Evolutionary conservation across 805 yeast species (phyloP).

Genomic region (Myxozyma vanderwaltii): DNA sequence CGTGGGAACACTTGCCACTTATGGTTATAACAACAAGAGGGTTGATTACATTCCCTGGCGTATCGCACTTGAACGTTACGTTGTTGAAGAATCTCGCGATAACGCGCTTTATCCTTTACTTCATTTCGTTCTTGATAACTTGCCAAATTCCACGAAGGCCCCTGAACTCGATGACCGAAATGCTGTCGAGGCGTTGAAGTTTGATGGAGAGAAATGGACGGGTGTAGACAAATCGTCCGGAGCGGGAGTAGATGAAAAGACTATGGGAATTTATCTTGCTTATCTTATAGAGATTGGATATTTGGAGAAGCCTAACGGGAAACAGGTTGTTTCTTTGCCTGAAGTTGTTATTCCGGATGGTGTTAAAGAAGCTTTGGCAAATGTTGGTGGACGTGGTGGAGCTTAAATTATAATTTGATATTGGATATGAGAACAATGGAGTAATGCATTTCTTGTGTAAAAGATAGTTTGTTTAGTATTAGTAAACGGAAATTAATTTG

Average conservation of each 20-base stretch:
- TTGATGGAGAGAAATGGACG: slow-evolving; percentile 58
- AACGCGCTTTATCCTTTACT: slow-evolving; percentile 89
- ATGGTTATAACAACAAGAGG: slow-evolving; percentile 69
- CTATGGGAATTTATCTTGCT: slow-evolving; percentile 74
- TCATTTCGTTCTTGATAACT: slow-evolving; percentile 90
- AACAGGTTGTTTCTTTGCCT: slow-evolving; percentile 54
- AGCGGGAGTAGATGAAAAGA: slow-evolving; percentile 67
- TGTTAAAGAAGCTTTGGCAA: slow-evolving; percentile 39
- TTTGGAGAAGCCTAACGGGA: slow-evolving; percentile 60
- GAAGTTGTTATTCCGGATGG: slow-evolving; percentile 53
- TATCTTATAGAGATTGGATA: slow-evolving; percentile 81
- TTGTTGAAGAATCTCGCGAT: slow-evolving; percentile 62
- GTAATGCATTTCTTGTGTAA: background rate
- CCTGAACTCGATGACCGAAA: slow-evolving; percentile 92
- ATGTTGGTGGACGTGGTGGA: slow-evolving; percentile 47
- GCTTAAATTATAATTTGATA: background rate
- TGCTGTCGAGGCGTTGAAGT: slow-evolving; percentile 66
- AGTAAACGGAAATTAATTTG: background rate
- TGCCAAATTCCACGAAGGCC: slow-evolving; percentile 89
- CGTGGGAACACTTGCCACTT: slow-evolving; percentile 62
- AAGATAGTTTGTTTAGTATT: too few relatives aligned
- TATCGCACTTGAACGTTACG: slow-evolving; percentile 69
- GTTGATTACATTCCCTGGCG: slow-evolving; percentile 82
- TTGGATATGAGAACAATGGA: background rate
- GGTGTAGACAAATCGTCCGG: slow-evolving; percentile 71